These are phyloP conservation scores for Hypoxylon sp. DNA, from an alignment of 2,329 filamentous ascomycete species.

Conservation along the genomic window DNA sequence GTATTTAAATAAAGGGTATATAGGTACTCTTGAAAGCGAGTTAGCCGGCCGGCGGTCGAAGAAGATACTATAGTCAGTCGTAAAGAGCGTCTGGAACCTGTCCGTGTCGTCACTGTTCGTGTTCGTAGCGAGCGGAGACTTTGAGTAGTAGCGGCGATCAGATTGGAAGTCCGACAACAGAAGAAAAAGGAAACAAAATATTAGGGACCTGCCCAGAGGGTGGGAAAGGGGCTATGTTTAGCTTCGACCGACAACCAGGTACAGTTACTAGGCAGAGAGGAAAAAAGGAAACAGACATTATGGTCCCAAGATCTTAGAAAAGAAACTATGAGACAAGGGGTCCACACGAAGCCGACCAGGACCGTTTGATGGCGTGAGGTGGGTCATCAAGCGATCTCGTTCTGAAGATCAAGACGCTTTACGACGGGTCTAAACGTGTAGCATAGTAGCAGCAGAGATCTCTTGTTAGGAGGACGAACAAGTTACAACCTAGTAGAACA, in stretches of 20 bases:
- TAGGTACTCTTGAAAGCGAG: conserved; percentile 19
- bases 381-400: conserved; percentile 29
- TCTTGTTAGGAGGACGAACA: no score
- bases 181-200: conserved; percentile 31
- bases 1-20: conserved; percentile 19
- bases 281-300: conserved; percentile 29
- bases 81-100: conserved; percentile 40
- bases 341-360: conserved; percentile 27
- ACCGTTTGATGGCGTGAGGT: conserved; percentile 31
- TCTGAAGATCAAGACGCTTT: conserved; percentile 26
- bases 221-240: conserved; percentile 43
- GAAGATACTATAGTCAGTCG: conserved; percentile 35
- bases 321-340: conserved; percentile 34
- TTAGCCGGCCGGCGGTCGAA: conserved; percentile 42
- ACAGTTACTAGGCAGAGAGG: conserved; percentile 26
- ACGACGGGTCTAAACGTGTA: no score
- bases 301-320: conserved; percentile 18
- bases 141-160: conserved; percentile 29
- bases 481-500: conserved; percentile 4
- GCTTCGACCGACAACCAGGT: conserved; percentile 35
- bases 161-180: conserved; percentile 30
- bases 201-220: conserved; percentile 47
- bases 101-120: conserved; percentile 32
- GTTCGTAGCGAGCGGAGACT: conserved; percentile 32
- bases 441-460: no score